Base-by-base conservation (phyloP, 176 grass and related monocot species). In the Bromus sterilis region DNA sequence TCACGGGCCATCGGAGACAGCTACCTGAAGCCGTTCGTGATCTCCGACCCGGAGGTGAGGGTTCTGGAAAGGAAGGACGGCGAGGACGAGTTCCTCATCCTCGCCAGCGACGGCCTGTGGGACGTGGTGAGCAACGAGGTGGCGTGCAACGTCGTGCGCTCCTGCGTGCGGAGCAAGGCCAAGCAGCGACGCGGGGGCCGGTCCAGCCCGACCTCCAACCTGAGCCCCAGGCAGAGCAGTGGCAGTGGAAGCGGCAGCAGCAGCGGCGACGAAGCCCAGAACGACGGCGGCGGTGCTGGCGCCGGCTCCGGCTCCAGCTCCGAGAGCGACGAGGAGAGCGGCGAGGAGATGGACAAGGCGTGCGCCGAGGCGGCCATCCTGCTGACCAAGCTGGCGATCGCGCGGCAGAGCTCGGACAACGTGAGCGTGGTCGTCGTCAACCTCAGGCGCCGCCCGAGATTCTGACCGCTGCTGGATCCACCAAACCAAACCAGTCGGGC, bases 1-100 rank as follows among this genome's bases (percentile, higher is more conserved):
- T 98, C 95, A 0, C 90, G 95, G 4, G 95, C 92, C 60, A 98
- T 98, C 0, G 92, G 92, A 32, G 95, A 98, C 61, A 91, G 81
- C 60, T 95, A 98, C 80, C 71, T 98, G 76, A 98, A 98, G 88
- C 92, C 95, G 28, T 98, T 76, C 34, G 95, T 98, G 87, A 91
- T 88, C 20, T 24, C 84, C 2, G 86, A 98, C 70, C 95, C 95
- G 33, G 95, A 98, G 81, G 95, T 98, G 86, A 66, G 72, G 65
- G 86, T 98, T 51, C 73, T 84, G 51, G 88, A 95, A 76, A 67
- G 86, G 87, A 89, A 82, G 62, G 90, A 94, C 64, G 81, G 79
- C 16, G 78, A 89, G 51, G 92, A 98, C 82, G 92, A 98, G 71
- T 94, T 85, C 75, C 75, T 98, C 29, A 89, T 98, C 81, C 84